Conservation (phyloP, 768 basidiomycete genomes). For the Panaeolus papilionaceus region DNA sequence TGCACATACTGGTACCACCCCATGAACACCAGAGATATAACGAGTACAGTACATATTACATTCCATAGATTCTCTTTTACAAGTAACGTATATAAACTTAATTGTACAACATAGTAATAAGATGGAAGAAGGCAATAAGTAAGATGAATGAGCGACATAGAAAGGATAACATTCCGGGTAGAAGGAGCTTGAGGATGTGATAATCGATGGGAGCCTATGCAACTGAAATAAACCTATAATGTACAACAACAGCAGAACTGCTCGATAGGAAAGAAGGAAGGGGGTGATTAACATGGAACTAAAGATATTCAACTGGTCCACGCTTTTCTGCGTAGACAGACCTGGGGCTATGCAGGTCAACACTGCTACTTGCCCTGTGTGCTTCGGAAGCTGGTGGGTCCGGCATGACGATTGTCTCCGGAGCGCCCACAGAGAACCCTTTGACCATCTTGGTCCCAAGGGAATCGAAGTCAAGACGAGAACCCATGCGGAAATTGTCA, state of each 20-base stretch:
- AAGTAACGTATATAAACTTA: neutral
- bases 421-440: constrained; percentile 47
- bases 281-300: neutral
- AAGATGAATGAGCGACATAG: neutral
- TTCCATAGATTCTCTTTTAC: neutral
- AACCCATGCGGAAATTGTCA: constrained; percentile 67
- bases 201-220: too few species aligned
- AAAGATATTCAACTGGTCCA: neutral
- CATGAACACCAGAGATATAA: too few species aligned
- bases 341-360: constrained; percentile 3
- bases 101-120: neutral
- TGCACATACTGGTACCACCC: too few species aligned
- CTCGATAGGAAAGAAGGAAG: neutral
- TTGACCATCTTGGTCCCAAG: constrained; percentile 57
- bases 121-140: neutral
- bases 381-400: constrained; percentile 21
- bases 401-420: constrained; percentile 42
- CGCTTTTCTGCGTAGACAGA: constrained; percentile 5
- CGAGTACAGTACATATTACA: neutral
- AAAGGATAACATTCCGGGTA: neutral
- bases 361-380: constrained; percentile 5
- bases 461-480: constrained; percentile 57
- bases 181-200: neutral
- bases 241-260: constrained; percentile 1
- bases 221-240: neutral